Evolutionary conservation across 2,329 filamentous ascomycete species (phyloP), one percentile per base, ranked within the genome.

Genomic region (Microsporum ferrugineum): DNA sequence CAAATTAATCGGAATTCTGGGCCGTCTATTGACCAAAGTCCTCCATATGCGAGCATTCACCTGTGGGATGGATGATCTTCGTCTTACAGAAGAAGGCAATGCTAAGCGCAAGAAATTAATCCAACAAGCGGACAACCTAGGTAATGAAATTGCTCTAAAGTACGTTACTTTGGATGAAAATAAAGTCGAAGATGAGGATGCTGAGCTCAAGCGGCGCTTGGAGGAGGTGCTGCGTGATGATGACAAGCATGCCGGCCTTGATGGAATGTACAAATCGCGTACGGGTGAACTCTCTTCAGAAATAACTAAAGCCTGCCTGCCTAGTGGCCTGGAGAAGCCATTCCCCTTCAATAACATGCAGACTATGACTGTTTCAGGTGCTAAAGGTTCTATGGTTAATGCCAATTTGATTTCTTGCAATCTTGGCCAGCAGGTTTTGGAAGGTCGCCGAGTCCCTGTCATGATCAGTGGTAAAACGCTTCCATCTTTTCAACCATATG

Each of bases 341-440:
- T 99, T 99, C 75, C 94, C 94, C 0, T 88, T 87, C 71, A 99
- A 99, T 71, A 92, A 97, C 76, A 99, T 99, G 92, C 94, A 99
- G 79, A 85, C 89, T 66, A 99, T 99, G 94, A 99, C 94, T 27
- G 88, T 87, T 12, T 96, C 94, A 61, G 94, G 94, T 73, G 94
- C 94, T 58, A 99, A 99, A 77, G 94, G 94, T 71, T 88, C 84
- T 60, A 80, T 84, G 68, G 94, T 99, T 75, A 99, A 99, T 72
- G 94, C 94, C 58, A 96, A 95, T 69, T 84, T 96, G 63, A 99
- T 99, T 73, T 97, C 92, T 31, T 97, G 92, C 75, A 96, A 99
- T 71, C 82, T 99, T 45, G 94, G 94, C 58, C 94, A 99, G 71
- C 94, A 99, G 72, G 90, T 96, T 77, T 76, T 99, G 68, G 94